Percentiles rank a stretch among this genome's conserved stretches.
phyloP scores from a whole-genome alignment of 2,329 filamentous ascomycete species.

The Botryotinia convoluta region DNA sequence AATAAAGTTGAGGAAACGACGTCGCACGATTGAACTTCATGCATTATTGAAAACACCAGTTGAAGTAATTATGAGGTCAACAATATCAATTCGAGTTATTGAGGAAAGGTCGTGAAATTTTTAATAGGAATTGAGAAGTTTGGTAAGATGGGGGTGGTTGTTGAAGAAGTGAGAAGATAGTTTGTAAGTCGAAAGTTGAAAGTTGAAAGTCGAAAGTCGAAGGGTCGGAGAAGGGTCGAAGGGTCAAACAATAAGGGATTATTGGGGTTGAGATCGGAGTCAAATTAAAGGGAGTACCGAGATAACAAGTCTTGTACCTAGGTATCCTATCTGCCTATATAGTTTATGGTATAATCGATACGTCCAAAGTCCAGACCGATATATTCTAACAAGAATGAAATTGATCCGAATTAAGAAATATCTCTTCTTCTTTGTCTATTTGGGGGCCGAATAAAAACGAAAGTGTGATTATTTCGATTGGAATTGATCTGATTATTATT shows the following conservation, averaged over 20 bases:
- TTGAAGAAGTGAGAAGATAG: neutral
- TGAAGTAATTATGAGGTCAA: neutral
- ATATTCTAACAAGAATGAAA: neutral
- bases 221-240: neutral
- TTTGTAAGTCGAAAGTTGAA: neutral
- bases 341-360: neutral
- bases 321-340: neutral
- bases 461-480: neutral
- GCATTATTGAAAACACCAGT: conserved; percentile 24
- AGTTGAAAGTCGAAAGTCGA: neutral
- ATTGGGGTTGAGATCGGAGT: neutral
- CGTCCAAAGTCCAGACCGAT: neutral
- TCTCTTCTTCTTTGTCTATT: neutral
- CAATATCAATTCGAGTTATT: neutral
- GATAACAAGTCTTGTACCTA: neutral
- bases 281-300: neutral
- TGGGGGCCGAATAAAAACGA: neutral
- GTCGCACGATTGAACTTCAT: conserved; percentile 33
- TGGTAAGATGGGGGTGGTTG: neutral
- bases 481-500: neutral
- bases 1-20: conserved; percentile 23
- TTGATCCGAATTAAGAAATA: neutral
- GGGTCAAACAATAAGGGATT: neutral
- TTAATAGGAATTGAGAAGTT: neutral
- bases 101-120: neutral